Evolutionary conservation across 768 basidiomycete species (phyloP).

Genomic region (Mycena venus): DNA sequence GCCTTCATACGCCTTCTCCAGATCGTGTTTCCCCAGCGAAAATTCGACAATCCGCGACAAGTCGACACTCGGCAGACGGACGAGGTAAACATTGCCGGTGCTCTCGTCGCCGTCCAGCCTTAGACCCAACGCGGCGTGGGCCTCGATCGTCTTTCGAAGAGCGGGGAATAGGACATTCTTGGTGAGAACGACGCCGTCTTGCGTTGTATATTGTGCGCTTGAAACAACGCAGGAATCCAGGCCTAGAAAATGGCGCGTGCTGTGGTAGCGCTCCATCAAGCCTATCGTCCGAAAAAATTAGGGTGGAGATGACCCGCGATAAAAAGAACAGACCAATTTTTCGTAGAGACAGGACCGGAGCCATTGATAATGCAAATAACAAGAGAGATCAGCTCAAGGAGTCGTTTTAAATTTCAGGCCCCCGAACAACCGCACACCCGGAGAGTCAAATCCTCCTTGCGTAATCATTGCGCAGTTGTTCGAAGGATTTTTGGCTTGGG

Average conservation of each 20-base stretch:
- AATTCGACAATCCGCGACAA: slow-evolving; percentile 23
- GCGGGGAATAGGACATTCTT: slow-evolving; percentile 27
- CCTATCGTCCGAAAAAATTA: slow-evolving; percentile 30
- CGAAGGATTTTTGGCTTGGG: no score
- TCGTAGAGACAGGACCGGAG: neutral
- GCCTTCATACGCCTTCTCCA: slow-evolving; percentile 2
- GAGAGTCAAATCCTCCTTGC: no score
- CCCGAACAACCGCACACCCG: no score
- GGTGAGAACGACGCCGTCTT: slow-evolving; percentile 11
- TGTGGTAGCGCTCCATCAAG: slow-evolving; percentile 39
- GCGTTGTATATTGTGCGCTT: slow-evolving; percentile 34
- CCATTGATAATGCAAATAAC: neutral
- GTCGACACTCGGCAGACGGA: slow-evolving; percentile 12
- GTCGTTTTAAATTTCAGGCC: no score
- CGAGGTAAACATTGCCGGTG: neutral
- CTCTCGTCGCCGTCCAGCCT: slow-evolving; percentile 15
- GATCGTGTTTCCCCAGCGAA: neutral
- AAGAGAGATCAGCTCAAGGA: no score
- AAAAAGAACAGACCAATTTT: neutral
- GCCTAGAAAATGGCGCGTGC: slow-evolving; percentile 32
- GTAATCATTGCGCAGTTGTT: no score
- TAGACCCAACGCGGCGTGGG: slow-evolving; percentile 17
- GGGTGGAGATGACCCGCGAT: no score
- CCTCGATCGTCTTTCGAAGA: slow-evolving; percentile 9
- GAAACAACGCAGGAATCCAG: slow-evolving; percentile 39